These are phyloP conservation scores for Scheffersomyces ergatensis DNA, from an alignment of 805 yeast genomes.

Conservation along the genomic window DNA sequence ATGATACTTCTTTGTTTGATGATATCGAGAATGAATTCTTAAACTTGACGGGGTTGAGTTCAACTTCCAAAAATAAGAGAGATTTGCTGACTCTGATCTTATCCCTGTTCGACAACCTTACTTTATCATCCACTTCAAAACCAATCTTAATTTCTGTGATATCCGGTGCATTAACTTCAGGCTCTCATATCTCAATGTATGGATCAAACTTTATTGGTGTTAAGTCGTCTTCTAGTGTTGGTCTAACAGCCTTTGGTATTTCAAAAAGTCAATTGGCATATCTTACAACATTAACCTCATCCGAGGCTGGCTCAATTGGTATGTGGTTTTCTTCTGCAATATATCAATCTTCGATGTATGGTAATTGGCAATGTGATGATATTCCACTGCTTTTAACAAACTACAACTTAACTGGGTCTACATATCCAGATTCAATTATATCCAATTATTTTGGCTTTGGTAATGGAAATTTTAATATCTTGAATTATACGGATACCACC, in stretches of 20 bases:
- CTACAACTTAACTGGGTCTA: constrained; percentile 6
- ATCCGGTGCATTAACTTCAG: neutral
- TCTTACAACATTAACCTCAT: constrained; percentile 4
- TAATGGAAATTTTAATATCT: neutral
- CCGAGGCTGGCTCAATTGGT: constrained; percentile 6
- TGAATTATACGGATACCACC: constrained; percentile 5
- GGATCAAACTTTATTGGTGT: constrained; percentile 2
- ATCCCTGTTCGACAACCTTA: neutral
- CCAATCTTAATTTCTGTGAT: neutral
- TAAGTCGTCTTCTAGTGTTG: constrained; percentile 1
- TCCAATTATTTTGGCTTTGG: constrained; percentile 1
- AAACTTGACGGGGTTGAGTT: neutral
- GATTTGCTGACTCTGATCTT: neutral
- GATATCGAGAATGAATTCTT: neutral
- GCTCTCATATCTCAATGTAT: neutral
- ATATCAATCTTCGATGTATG: constrained; percentile 5
- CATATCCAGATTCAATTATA: neutral
- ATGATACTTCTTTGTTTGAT: neutral
- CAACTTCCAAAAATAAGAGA: neutral
- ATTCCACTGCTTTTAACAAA: constrained; percentile 2
- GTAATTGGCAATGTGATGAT: constrained; percentile 7
- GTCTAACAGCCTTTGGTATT: neutral
- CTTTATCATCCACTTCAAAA: neutral
- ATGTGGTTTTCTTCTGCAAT: constrained; percentile 9
- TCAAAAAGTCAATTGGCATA: constrained; percentile 4